Evolutionary conservation across 2,329 filamentous ascomycete species (phyloP), one percentile per base, ranked within the genome.

Genomic region (Camillea tinctor): DNA sequence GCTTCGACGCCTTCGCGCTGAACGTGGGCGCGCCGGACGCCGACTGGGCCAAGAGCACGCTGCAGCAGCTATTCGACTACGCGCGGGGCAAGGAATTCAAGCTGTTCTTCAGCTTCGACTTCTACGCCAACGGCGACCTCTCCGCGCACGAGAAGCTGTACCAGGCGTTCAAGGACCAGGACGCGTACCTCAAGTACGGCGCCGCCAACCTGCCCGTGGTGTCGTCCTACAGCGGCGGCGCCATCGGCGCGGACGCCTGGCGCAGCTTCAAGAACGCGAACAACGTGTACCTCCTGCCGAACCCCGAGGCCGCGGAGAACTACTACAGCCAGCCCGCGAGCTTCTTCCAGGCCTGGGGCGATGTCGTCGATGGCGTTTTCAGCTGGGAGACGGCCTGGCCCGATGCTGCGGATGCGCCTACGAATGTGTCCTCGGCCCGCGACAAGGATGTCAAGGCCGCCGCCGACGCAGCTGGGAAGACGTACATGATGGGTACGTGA

Each of bases 301-400:
- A 73, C 54, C 68, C 68, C 30, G 73, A 75, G 55, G 62, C 64
- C 20, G 65, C 70, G 24, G 53, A 58, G 5, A 69, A 68, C 53
- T 76, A 76, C 62, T 76, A 76, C 57, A 66, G 63, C 52, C 61
- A 69, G 55, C 65, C 70, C 20, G 49, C 62, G 0, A 61, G 49
- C 1, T 74, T 69, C 62, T 71, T 72, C 61, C 55, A 65, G 23
- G 67, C 66, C 36, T 76, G 74, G 72, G 67, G 66, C 24, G 64
- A 63, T 55, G 64, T 69, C 1, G 55, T 76, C 17, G 73, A 76
- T 56, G 74, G 74, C 8, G 62, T 75, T 3, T 76, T 76, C 58
- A 75, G 68, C 65, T 77, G 75, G 75, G 74, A 76, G 65, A 69
- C 72, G 1, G 66, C 72, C 22, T 76, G 75, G 75, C 73, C 74